A percentile compares a stretch with the other conserved stretches of the same genome.
phyloP scores from a whole-genome alignment of 2,329 filamentous ascomycete species.

The Xylaria sp. region DNA sequence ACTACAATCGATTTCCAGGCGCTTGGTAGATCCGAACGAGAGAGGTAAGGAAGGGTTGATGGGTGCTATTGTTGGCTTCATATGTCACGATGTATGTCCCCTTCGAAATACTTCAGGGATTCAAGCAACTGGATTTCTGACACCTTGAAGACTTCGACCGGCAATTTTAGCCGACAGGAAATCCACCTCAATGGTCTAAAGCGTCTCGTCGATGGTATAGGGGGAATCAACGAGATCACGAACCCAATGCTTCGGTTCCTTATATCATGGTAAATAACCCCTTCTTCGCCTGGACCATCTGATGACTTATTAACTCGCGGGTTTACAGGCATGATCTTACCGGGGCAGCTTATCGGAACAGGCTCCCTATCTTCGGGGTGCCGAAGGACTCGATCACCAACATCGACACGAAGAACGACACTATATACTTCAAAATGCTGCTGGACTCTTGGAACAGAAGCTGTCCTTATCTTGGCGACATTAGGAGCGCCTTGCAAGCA shows the following conservation, averaged over 20 bases:
- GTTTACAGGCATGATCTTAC: conserved; percentile 44
- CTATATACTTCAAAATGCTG: conserved; percentile 40
- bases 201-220: conserved; percentile 42
- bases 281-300: too few species aligned
- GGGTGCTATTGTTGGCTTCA: conserved; percentile 44
- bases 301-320: conserved; percentile 2
- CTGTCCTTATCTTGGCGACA: conserved; percentile 43
- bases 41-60: conserved; percentile 42
- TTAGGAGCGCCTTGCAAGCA: conserved; percentile 42
- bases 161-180: conserved; percentile 45
- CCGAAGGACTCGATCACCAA: conserved; percentile 39
- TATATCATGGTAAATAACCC: conserved; percentile 45
- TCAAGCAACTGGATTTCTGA: conserved; percentile 8
- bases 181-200: conserved; percentile 46
- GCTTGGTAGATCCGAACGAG: conserved; percentile 40
- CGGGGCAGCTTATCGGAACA: conserved; percentile 45
- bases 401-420: conserved; percentile 40
- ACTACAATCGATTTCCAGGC: conserved; percentile 41
- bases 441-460: conserved; percentile 41
- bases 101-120: neutral
- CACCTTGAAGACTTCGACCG: conserved; percentile 34
- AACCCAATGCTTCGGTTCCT: conserved; percentile 44
- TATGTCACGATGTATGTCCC: conserved; percentile 45
- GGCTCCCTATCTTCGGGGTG: conserved; percentile 40
- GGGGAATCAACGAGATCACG: conserved; percentile 42